These are phyloP conservation scores for Neurospora africana DNA, from an alignment of 495 filamentous ascomycete genomes.

Conservation along the genomic window DNA sequence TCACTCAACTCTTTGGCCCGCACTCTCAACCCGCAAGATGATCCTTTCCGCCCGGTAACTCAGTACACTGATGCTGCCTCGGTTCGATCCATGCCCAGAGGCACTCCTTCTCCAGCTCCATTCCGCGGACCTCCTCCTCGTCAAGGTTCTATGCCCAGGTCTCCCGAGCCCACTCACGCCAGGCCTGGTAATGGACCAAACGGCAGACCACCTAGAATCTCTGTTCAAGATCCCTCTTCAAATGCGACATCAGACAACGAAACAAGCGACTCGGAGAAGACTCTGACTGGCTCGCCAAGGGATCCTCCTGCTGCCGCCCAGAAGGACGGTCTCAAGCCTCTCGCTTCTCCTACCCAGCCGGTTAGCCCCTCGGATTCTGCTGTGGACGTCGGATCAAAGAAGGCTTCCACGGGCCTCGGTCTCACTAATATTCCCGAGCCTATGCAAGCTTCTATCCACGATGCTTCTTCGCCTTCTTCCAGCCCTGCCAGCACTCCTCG, in stretches of 20 bases:
- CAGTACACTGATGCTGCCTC: constrained; percentile 53
- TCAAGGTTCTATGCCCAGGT: neutral
- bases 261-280: neutral
- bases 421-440: constrained; percentile 9
- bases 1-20: constrained; percentile 79
- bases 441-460: constrained; percentile 11
- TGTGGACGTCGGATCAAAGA: constrained; percentile 13
- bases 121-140: neutral
- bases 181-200: neutral
- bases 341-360: constrained; percentile 12
- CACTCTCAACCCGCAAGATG: constrained; percentile 56
- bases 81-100: constrained; percentile 43
- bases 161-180: neutral
- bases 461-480: constrained; percentile 7
- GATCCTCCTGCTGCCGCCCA: constrained; percentile 27
- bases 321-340: constrained; percentile 12
- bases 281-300: neutral
- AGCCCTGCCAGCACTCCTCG: constrained; percentile 7
- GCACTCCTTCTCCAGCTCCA: constrained; percentile 2
- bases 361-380: constrained; percentile 17
- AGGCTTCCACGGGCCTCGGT: constrained; percentile 11
- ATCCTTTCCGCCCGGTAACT: constrained; percentile 71
- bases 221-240: neutral
- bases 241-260: neutral
- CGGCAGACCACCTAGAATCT: neutral